Conservation (phyloP, 805 yeast genomes). For the Yamadazyma phyllophila region DNA sequence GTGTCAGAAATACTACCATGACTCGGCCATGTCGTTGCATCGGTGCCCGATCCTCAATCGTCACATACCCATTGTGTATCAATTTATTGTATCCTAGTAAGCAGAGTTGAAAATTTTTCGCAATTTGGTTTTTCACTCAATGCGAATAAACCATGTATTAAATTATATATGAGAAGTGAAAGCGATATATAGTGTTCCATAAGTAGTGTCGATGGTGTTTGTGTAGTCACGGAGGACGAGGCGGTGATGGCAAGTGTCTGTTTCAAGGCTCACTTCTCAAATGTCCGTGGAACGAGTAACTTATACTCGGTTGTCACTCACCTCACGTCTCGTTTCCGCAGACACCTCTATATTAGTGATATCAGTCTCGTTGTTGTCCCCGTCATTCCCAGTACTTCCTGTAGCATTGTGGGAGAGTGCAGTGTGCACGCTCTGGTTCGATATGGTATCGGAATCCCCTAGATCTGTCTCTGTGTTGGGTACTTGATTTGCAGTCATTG, state of each 20-base stretch:
- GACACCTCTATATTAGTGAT: constrained; percentile 3
- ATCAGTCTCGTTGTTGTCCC: background rate
- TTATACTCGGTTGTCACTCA: constrained; percentile 6
- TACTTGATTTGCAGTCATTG: background rate
- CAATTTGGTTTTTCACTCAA: background rate
- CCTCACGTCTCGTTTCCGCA: constrained; percentile 1
- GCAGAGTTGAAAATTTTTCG: constrained; percentile 5
- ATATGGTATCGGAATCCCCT: background rate
- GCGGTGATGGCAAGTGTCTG: too few species aligned
- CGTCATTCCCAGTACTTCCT: too few species aligned
- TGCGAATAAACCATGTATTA: background rate
- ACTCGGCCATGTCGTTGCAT: background rate
- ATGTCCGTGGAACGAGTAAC: too few species aligned
- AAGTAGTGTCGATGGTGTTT: too few species aligned
- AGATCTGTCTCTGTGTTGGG: background rate
- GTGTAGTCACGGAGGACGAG: too few species aligned
- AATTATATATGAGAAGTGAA: background rate
- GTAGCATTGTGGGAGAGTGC: constrained; percentile 5
- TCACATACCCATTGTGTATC: constrained; percentile 9
- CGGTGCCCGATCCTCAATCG: background rate
- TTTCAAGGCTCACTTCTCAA: too few species aligned
- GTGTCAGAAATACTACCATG: constrained; percentile 4
- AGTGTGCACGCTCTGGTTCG: constrained; percentile 11
- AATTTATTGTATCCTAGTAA: background rate
- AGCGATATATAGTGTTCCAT: background rate